Evolutionary conservation across 106 monocot species (phyloP).

Genomic region (Phalaenopsis aphrodite): DNA sequence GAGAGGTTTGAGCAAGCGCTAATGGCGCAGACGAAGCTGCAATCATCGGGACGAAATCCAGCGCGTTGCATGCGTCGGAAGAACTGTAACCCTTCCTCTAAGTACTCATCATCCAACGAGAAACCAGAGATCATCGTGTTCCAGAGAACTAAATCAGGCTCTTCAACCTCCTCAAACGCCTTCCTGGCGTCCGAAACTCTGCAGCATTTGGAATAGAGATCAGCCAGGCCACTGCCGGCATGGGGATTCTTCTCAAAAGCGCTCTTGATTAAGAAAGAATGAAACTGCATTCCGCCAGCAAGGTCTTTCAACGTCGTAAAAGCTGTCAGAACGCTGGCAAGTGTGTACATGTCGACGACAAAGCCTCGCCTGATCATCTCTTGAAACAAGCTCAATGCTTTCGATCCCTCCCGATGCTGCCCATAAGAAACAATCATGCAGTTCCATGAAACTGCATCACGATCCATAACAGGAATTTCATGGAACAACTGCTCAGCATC

Average conservation of each 20-base stretch:
- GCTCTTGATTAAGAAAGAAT: conserved; percentile 45
- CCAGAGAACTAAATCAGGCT: conserved; percentile 56
- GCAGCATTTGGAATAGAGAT: conserved; percentile 63
- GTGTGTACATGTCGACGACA: conserved; percentile 45
- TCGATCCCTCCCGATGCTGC: conserved; percentile 36
- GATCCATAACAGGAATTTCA: background rate
- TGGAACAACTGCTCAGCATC: conserved; percentile 33
- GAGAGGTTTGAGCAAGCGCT: conserved; percentile 59
- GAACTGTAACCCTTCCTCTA: conserved; percentile 41
- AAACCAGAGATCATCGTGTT: conserved; percentile 66
- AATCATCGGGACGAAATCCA: conserved; percentile 59
- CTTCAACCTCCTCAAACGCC: conserved; percentile 44
- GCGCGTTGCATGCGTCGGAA: conserved; percentile 45
- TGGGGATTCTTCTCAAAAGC: conserved; percentile 35
- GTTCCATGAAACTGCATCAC: conserved; percentile 70
- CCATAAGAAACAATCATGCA: conserved; percentile 83
- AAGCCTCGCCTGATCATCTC: conserved; percentile 29
- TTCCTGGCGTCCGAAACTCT: conserved; percentile 32
- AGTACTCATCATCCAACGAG: conserved; percentile 33
- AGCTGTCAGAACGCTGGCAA: conserved; percentile 57
- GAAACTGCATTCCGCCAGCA: conserved; percentile 39
- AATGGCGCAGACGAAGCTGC: conserved; percentile 46
- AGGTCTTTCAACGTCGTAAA: conserved; percentile 37
- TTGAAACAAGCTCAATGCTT: conserved; percentile 31
- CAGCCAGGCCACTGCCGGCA: conserved; percentile 53